Base-by-base conservation (phyloP, 805 yeast species). In the Hermanozyma aechmeae region DNA sequence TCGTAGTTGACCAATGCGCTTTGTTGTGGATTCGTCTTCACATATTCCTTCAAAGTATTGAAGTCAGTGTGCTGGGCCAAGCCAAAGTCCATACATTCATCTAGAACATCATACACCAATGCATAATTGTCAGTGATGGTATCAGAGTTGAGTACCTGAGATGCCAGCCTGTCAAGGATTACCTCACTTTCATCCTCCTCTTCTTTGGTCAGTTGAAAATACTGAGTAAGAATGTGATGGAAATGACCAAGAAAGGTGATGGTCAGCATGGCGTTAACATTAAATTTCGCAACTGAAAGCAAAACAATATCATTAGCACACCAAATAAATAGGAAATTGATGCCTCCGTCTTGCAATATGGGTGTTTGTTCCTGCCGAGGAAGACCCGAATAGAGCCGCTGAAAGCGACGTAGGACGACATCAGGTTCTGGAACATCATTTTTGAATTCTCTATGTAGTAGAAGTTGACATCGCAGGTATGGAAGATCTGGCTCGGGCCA, bases 61-160 rank as follows among this genome's bases (percentile, higher is more conserved):
- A 75, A 71, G 45, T 86, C 95, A 0, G 95, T 81, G 30, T 80
- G 62, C 54, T 86, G 96, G 1, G 85, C 76, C n/a, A 80, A 56
- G 6, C 96, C 96, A 52, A 71, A 80, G 51, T 86, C 96, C 73
- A 83, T 70, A 65, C 85, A 80, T 47, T 85, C 96, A 48, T 85
- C 96, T 25, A 85, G 53, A n/a, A 85, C 56, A 49, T 86, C 96
- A 52, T 79, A 79, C 6, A 85, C 70, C 27, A 85, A 60, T 19
- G 77, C 74, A 39, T 73, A 70, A 51, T 85, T 89, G 51, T 85
- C 95, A 14, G 71, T 56, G 2, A 84, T 69, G 12, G 73, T 43
- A 31, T 79, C 86, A n/a, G 6, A 7, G 20, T 17, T 10, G 10
- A 17, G 20, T 10, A 7, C 9, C 20, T 6, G 20, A 6, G 9